Evolutionary conservation across 768 basidiomycete genomes (phyloP).

Genomic region (Auricularia auricula-judae): DNA sequence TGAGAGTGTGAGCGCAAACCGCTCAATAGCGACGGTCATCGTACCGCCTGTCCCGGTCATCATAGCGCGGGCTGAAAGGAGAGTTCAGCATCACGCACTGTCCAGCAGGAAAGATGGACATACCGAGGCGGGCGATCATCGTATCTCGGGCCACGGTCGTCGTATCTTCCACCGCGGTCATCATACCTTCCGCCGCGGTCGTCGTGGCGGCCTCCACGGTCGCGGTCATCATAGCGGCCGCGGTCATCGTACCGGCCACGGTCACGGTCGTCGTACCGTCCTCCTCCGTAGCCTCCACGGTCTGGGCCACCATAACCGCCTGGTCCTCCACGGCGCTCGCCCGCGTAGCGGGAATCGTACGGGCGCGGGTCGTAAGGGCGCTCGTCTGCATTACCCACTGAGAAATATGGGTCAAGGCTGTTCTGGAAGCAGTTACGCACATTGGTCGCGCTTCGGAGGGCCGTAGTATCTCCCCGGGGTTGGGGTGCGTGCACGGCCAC

Average conservation of each 20-base stretch:
- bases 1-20: conserved; percentile 4
- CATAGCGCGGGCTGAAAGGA: conserved; percentile 20
- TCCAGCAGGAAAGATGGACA: not conserved
- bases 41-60: conserved; percentile 29
- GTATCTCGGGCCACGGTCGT: conserved; percentile 10
- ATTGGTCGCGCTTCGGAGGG: conserved; percentile 69
- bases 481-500: conserved; percentile 81
- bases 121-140: not conserved
- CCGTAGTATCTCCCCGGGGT: conserved; percentile 95
- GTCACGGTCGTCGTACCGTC: conserved; percentile 28
- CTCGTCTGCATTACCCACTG: conserved; percentile 38
- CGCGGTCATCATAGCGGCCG: conserved; percentile 12
- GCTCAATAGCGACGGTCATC: conserved; percentile 16
- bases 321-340: conserved; percentile 29
- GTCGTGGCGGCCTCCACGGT: conserved; percentile 17
- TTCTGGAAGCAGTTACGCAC: conserved; percentile 25
- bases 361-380: conserved; percentile 88
- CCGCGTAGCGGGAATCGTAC: conserved; percentile 73
- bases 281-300: conserved; percentile 34
- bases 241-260: conserved; percentile 26
- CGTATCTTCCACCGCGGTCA: conserved; percentile 9
- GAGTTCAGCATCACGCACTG: conserved; percentile 22
- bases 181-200: conserved; percentile 18
- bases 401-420: not conserved
- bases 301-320: conserved; percentile 27